Evolutionary conservation across 2,329 filamentous ascomycete genomes (phyloP), one percentile per base, ranked within the genome.

Genomic region (Claviceps sp.): DNA sequence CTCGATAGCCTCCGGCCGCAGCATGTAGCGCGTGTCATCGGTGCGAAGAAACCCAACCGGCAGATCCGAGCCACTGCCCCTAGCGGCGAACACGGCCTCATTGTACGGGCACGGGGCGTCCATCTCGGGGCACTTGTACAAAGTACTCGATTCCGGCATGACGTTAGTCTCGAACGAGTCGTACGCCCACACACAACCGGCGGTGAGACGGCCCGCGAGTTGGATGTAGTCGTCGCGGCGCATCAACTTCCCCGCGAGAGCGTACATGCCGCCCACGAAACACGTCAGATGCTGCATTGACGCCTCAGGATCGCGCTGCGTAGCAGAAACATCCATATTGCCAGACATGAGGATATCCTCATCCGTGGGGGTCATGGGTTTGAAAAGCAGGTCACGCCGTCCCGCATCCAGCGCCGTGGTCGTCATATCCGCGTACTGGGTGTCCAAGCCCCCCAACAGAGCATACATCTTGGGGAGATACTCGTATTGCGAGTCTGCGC

Each of bases 221-320:
- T 69, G 64, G 50, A 79, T 62, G 55, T 77, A 69, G 59, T 75
- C 70, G 3, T 65, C 61, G 18, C 68, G 66, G 1, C 67, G 63
- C 53, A 86, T 78, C 26, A 88, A 69, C 54, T 75, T 78, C 1
- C 84, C 80, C 1, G 78, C 82, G 38, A 89, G 73, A 1, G 73
- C 84, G 46, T 86, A 82, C 71, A 85, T 82, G 9, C 84, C 85
- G 6, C 85, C 85, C 3, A 78, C 71, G 61, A 87, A 89, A 65
- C 85, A 89, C 3, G 77, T 75, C 2, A 87, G 70, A 61, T 89
- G 85, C 53, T 83, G 64, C 63, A 67, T 68, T 53, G 69, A 64
- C 22, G 61, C 55, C 8, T 58, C 57, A 16, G 69, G 63, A 22
- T 67, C 62, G 20, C 61, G 55, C 47, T 59, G 57, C 14, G 53